Conservation (phyloP, 23 red algal genomes). For the Agarophyton chilense region DNA sequence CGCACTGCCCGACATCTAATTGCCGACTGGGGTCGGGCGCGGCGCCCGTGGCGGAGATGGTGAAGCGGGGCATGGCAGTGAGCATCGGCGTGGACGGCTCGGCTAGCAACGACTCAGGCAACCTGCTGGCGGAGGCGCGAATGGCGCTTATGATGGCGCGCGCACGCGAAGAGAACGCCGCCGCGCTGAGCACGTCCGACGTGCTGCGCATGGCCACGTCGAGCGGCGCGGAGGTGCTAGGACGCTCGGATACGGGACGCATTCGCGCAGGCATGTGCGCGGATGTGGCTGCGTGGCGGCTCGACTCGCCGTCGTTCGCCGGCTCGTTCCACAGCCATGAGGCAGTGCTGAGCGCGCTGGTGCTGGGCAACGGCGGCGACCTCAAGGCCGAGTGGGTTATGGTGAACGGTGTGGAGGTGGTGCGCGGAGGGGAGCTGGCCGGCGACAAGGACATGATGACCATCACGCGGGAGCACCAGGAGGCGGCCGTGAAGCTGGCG, state of each 20-base stretch:
- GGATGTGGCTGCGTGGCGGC: slow-evolving; percentile 46
- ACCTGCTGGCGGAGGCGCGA: slow-evolving; percentile 83
- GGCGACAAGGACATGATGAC: slow-evolving; percentile 24
- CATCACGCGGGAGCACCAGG: slow-evolving; percentile 37
- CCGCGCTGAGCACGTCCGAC: slow-evolving; percentile 27
- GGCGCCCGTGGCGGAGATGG: slow-evolving; percentile 66
- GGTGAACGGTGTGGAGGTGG: slow-evolving; percentile 49
- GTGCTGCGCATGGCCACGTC: slow-evolving; percentile 51
- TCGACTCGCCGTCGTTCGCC: slow-evolving; percentile 47
- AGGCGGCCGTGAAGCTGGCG: slow-evolving; percentile 44
- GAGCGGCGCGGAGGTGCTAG: slow-evolving; percentile 36
- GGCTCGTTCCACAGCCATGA: slow-evolving; percentile 53
- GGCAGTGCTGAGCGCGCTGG: slow-evolving; percentile 54
- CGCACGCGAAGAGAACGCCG: slow-evolving; percentile 18
- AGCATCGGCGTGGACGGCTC: slow-evolving; percentile 87
- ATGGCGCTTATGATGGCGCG: slow-evolving; percentile 61
- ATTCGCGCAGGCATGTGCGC: slow-evolving; percentile 58
- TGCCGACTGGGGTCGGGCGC: slow-evolving; percentile 85
- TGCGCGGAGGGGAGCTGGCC: slow-evolving; percentile 28
- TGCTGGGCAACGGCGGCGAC: slow-evolving; percentile 60
- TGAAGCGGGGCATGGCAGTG: slow-evolving; percentile 74
- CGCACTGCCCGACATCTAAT: slow-evolving; percentile 96
- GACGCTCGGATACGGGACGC: slow-evolving; percentile 28
- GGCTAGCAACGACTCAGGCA: slow-evolving; percentile 86
- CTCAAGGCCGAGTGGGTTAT: slow-evolving; percentile 51